Conservation (phyloP, 345 rosid genomes). For the Cardiospermum halicacabum region DNA sequence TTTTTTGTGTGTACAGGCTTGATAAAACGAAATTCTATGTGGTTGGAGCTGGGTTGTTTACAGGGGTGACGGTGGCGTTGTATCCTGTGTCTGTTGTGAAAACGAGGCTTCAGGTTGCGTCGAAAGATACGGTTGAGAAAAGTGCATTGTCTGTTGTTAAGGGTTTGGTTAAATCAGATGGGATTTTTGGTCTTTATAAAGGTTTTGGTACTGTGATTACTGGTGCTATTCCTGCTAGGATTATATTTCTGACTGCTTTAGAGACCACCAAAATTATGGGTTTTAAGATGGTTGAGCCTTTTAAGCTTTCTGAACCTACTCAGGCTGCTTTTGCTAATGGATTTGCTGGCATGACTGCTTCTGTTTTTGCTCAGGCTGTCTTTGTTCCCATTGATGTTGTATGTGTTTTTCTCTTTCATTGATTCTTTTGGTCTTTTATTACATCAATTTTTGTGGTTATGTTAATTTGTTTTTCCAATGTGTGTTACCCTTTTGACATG, state of each 20-base stretch:
- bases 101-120: conserved; percentile 94
- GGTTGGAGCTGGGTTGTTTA: conserved; percentile 92
- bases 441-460: too few species aligned
- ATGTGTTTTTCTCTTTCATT: conserved; percentile 19
- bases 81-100: conserved; percentile 90
- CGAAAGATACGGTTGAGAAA: conserved; percentile 71
- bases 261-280: conserved; percentile 85
- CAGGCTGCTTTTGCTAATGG: conserved; percentile 96
- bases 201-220: conserved; percentile 97
- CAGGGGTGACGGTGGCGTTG: conserved; percentile 84
- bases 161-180: conserved; percentile 74
- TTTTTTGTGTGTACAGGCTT: conserved; percentile 60
- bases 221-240: conserved; percentile 88
- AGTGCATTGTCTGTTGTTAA: conserved; percentile 68
- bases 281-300: conserved; percentile 63
- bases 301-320: conserved; percentile 62
- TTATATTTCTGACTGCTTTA: conserved; percentile 77
- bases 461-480: too few species aligned
- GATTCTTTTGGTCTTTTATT: too few species aligned
- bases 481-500: too few species aligned
- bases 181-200: conserved; percentile 87
- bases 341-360: conserved; percentile 86
- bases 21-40: conserved; percentile 88
- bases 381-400: conserved; percentile 98
- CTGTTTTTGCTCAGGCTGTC: conserved; percentile 79